Conservation (phyloP, 805 yeast species). For the Yarrowia sp. region DNA sequence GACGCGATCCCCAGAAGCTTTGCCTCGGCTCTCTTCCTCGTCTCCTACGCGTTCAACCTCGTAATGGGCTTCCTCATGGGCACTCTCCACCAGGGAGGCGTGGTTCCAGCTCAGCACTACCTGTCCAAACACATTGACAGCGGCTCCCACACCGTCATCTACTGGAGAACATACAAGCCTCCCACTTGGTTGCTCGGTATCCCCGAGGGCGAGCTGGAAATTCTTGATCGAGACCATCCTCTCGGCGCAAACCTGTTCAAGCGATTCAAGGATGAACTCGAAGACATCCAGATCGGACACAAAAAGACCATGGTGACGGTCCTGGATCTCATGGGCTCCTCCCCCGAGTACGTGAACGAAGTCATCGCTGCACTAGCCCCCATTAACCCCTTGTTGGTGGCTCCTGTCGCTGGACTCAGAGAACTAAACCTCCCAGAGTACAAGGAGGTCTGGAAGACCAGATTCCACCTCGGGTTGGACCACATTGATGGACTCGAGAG, state of each 20-base stretch:
- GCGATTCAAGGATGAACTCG: constrained; percentile 27
- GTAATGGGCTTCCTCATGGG: constrained; percentile 69
- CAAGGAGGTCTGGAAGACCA: constrained; percentile 34
- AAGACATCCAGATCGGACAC: constrained; percentile 29
- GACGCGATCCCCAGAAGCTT: constrained; percentile 29
- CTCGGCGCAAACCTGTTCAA: constrained; percentile 18
- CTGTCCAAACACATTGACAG: constrained; percentile 34
- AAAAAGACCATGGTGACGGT: constrained; percentile 24
- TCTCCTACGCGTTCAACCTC: constrained; percentile 67
- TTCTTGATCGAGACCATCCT: constrained; percentile 30
- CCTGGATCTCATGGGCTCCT: constrained; percentile 53
- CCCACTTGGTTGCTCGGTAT: constrained; percentile 76
- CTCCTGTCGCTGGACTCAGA: constrained; percentile 33
- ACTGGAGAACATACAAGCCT: constrained; percentile 96
- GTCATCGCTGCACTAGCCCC: not conserved
- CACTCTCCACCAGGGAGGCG: constrained; percentile 84
- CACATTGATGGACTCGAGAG: constrained; percentile 59
- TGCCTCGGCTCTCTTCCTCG: constrained; percentile 32
- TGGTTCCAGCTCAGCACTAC: constrained; percentile 57
- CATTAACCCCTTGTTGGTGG: constrained; percentile 34
- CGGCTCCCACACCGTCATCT: constrained; percentile 46
- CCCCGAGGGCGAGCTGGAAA: constrained; percentile 33
- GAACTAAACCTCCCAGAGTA: not conserved
- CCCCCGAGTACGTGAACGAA: constrained; percentile 36
- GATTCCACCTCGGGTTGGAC: constrained; percentile 65